phyloP scores from a whole-genome alignment of 495 filamentous ascomycete species.

The Talaromyces trachyspermus region DNA sequence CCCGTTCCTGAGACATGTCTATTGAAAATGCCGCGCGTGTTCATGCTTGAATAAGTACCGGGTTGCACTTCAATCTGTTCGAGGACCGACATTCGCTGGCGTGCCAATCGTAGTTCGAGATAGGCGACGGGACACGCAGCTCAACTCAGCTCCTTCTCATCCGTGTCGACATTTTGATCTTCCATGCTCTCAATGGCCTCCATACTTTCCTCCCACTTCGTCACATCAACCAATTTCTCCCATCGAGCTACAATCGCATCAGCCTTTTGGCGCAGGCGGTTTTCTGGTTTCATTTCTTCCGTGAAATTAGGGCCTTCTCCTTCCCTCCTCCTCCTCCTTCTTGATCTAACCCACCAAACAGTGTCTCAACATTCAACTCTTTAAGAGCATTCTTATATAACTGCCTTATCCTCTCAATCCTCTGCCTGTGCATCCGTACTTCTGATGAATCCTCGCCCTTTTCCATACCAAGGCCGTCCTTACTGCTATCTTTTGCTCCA shows the following conservation, averaged over 20 bases:
- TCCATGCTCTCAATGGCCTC: constrained; percentile 28
- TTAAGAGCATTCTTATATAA: constrained; percentile 45
- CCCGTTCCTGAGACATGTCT: too few species aligned
- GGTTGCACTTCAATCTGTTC: too few species aligned
- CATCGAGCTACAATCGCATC: constrained; percentile 39
- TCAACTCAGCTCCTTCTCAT: constrained; percentile 20
- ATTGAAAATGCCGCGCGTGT: too few species aligned
- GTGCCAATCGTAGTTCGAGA: too few species aligned
- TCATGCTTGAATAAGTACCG: too few species aligned
- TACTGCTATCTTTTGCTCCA: too few species aligned
- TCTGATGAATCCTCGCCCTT: constrained; percentile 5
- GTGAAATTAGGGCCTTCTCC: not conserved
- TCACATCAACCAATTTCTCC: constrained; percentile 40
- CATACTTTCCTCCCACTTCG: constrained; percentile 39
- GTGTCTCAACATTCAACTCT: constrained; percentile 52
- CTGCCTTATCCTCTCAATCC: constrained; percentile 24
- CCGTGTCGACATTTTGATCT: constrained; percentile 11
- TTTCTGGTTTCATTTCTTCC: constrained; percentile 22
- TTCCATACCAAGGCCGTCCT: constrained; percentile 11
- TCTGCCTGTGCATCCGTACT: constrained; percentile 17
- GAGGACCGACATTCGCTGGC: too few species aligned
- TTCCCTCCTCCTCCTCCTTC: constrained; percentile 19
- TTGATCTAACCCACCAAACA: constrained; percentile 62
- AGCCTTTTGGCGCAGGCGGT: constrained; percentile 20
- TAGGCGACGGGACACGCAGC: not conserved